A percentile compares a stretch with the other conserved stretches of the same genome.
phyloP scores from a whole-genome alignment of 2,329 filamentous ascomycete species.

The Monosporascus sp. region DNA sequence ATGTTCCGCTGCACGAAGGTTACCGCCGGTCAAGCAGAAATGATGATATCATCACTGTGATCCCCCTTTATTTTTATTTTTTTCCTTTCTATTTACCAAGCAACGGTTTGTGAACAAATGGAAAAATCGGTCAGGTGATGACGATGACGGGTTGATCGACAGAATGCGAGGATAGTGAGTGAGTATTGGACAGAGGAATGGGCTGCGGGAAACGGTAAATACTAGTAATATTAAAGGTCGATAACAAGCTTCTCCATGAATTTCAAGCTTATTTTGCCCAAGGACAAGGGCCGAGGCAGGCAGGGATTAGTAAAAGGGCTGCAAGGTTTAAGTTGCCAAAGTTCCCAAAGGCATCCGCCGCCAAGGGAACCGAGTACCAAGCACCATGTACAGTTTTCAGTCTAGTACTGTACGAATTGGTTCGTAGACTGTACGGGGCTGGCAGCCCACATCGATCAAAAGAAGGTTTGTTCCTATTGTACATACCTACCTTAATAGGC shows the following conservation, averaged over 20 bases:
- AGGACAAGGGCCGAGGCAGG: neutral
- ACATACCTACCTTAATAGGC: no score
- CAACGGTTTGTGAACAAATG: no score
- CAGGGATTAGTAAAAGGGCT: neutral
- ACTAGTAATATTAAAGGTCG: neutral
- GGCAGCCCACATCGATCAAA: neutral
- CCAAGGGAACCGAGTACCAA: neutral
- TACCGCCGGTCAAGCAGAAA: no score
- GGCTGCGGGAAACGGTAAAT: neutral
- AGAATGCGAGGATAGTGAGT: neutral
- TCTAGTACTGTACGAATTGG: neutral
- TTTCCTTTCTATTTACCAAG: no score
- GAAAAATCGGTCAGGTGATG: no score
- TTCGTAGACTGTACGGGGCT: neutral
- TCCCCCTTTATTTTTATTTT: no score
- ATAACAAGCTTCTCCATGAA: slow-evolving; percentile 2
- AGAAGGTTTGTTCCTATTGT: neutral
- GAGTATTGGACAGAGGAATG: neutral
- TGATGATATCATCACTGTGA: no score
- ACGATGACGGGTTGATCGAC: neutral
- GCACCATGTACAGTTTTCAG: neutral
- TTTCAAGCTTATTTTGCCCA: slow-evolving; percentile 6
- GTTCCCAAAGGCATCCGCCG: neutral
- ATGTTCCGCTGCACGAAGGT: no score
- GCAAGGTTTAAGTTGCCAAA: neutral